These are phyloP conservation scores for Penicillium sp. DNA, from an alignment of 2,329 filamentous ascomycete species.

Conservation along the genomic window DNA sequence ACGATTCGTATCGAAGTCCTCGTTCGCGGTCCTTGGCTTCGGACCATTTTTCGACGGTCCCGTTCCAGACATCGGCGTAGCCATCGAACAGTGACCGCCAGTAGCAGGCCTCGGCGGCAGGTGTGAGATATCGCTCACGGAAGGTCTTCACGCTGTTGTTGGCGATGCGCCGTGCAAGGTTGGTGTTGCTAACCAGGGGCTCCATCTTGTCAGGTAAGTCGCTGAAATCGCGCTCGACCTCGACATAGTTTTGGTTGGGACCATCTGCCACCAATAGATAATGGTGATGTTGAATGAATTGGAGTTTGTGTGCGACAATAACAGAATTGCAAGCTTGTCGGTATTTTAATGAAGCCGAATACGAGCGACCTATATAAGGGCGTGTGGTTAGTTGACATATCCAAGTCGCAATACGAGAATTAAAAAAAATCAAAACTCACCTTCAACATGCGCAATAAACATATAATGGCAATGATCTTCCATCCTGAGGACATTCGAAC, in stretches of 20 bases:
- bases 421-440: slow-evolving; percentile 25
- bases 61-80: slow-evolving; percentile 28
- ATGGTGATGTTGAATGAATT: slow-evolving; percentile 50
- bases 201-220: slow-evolving; percentile 49
- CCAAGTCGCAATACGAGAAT: not conserved
- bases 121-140: slow-evolving; percentile 51
- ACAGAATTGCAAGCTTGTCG: slow-evolving; percentile 50
- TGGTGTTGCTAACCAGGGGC: slow-evolving; percentile 37
- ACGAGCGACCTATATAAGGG: slow-evolving; percentile 35
- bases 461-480: slow-evolving; percentile 54
- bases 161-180: slow-evolving; percentile 46
- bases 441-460: slow-evolving; percentile 55
- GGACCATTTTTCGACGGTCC: slow-evolving; percentile 16
- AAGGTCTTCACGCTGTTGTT: slow-evolving; percentile 47
- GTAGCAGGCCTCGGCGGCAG: slow-evolving; percentile 52
- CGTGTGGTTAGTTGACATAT: not conserved
- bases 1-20: slow-evolving; percentile 34
- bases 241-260: slow-evolving; percentile 48
- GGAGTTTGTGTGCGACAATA: slow-evolving; percentile 48
- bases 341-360: slow-evolving; percentile 52
- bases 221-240: slow-evolving; percentile 53
- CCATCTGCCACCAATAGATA: slow-evolving; percentile 45
- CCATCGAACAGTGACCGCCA: slow-evolving; percentile 47
- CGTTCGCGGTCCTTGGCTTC: slow-evolving; percentile 11
- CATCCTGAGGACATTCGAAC: slow-evolving; percentile 47